Evolutionary conservation across 768 basidiomycete species (phyloP), one percentile per base, ranked within the genome.

Genomic region (Termitomyces sp.): DNA sequence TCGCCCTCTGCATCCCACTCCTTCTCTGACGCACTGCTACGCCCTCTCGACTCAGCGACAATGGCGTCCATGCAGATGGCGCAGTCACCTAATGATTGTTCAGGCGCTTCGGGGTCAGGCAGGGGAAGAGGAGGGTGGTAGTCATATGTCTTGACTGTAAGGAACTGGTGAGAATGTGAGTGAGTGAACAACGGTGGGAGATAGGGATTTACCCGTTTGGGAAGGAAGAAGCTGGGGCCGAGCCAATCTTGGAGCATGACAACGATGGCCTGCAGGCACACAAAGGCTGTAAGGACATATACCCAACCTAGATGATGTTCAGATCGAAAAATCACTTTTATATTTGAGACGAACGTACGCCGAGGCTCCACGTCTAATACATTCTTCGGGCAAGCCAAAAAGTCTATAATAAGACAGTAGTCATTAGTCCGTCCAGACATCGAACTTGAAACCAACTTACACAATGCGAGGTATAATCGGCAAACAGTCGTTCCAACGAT

Each of bases 1-100:
- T 65, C 30, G 67, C 70, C 55, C 67, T 30, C 60, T 51, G 50
- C 61, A 63, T 69, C 59, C 63, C 54, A 66, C 62, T 56, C 68
- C 68, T 64, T 77, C 73, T 75, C 72, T 7, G 69, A 67, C 27
- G 64, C 74, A 22, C 72, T 65, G 8, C 70, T 74, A 44, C 75
- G 61, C 3, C 69, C 65, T 6, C 72, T 66, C 44, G 79, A 73
- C 44, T 85, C 81, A 26, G 82, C 69, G 40, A 82, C 66, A 61
- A 95, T 95, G 5, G 85, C 81, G 57, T 96, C 94, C 92, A 96
- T 95, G 66, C 94, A 96, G 53, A 97, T 95, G 6, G 92, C 84
- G 65, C 94, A 97, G 67, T 95, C 92, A 7, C 91, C 93, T 16
- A 93, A 74, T 3, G 88, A 82, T 62, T 87, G 84, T 45, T 88